Percentiles rank a stretch among this genome's conserved stretches.
These are phyloP conservation scores for Populus hybrid DNA, from an alignment of 441 rosid genomes.

Conservation along the genomic window DNA sequence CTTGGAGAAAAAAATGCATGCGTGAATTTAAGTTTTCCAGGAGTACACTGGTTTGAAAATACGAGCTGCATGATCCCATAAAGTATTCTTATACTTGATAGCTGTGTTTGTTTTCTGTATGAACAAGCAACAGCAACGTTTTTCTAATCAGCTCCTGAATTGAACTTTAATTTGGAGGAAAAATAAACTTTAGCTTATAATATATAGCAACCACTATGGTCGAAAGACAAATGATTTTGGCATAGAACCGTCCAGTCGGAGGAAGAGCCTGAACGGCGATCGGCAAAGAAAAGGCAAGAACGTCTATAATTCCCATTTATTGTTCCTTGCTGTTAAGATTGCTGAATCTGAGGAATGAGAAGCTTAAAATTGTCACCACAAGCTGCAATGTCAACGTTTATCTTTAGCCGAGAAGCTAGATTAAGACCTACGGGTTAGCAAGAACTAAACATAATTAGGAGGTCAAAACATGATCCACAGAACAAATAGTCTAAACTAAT, in stretches of 20 bases:
- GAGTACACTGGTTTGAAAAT: neutral
- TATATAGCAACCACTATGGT: neutral
- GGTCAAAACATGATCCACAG: too few relatives aligned
- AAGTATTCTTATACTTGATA: neutral
- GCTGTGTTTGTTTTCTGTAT: neutral
- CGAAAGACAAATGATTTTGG: neutral
- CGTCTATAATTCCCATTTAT: neutral
- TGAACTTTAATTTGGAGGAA: neutral
- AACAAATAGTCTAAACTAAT: neutral
- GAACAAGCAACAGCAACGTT: too few relatives aligned
- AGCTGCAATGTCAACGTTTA: neutral
- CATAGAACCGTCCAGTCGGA: neutral
- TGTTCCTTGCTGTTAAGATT: neutral
- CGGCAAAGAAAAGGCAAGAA: neutral
- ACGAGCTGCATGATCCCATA: neutral
- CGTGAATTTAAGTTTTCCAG: neutral
- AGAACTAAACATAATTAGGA: too few relatives aligned
- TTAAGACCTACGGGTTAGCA: neutral
- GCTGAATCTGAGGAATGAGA: neutral
- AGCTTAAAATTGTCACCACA: neutral
- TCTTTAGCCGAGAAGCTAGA: neutral
- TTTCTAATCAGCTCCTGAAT: neutral
- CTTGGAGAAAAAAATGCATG: neutral
- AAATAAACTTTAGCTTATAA: neutral
- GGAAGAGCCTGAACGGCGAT: neutral